Percentiles rank a stretch among this genome's conserved stretches.
These are phyloP conservation scores for Meyerozyma smithsonii DNA, from an alignment of 1,139 yeast genomes.

Conservation along the genomic window DNA sequence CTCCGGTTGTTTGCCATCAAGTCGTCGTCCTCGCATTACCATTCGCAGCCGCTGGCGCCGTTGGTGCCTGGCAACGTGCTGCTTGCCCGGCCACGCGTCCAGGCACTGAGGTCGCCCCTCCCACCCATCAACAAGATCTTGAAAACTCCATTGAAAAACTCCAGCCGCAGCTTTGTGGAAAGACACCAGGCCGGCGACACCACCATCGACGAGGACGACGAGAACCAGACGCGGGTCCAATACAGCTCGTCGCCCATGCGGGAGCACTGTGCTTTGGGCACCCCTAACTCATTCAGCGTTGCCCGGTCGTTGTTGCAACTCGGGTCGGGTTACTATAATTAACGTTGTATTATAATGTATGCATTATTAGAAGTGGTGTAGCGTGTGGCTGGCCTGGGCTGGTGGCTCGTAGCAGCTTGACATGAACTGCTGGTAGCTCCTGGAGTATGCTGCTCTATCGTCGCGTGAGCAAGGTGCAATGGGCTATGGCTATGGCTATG, in stretches of 20 bases:
- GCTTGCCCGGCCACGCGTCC: neutral
- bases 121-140: conserved; percentile 44
- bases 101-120: neutral
- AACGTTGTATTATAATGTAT: conserved; percentile 2
- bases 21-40: neutral
- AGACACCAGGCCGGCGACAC: conserved; percentile 28
- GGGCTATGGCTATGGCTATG: too few species aligned
- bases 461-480: too few species aligned
- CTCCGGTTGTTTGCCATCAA: conserved; percentile 3
- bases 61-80: neutral
- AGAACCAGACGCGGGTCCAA: conserved; percentile 10
- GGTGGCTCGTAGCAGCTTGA: too few species aligned
- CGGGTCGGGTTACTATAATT: conserved; percentile 20
- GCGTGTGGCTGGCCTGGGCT: too few species aligned
- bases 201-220: conserved; percentile 31
- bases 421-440: too few species aligned
- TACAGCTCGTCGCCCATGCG: conserved; percentile 28
- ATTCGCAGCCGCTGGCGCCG: neutral
- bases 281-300: conserved; percentile 47
- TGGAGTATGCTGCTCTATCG: too few species aligned
- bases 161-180: conserved; percentile 11
- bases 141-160: conserved; percentile 40
- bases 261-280: conserved; percentile 29
- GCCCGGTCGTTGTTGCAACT: conserved; percentile 46
- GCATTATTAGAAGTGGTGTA: neutral